phyloP scores from a whole-genome alignment of 2,329 filamentous ascomycete species.

The Fusarium equiseti region DNA sequence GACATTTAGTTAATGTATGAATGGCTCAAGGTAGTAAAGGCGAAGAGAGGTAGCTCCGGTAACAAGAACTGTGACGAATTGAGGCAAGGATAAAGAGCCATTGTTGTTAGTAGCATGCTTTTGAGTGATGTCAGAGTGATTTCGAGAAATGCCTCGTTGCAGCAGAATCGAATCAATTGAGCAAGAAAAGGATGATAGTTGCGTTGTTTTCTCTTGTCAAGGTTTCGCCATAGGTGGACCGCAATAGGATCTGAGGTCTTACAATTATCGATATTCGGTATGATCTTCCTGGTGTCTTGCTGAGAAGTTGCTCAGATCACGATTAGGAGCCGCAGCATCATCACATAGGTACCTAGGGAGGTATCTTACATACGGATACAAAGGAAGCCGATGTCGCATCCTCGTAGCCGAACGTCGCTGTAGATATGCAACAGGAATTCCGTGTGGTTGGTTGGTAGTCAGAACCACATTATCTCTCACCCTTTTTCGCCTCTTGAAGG shows the following conservation, averaged over 20 bases:
- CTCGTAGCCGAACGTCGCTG: conserved; percentile 15
- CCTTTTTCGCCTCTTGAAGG: conserved; percentile 10
- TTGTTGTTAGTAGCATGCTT: conserved; percentile 2
- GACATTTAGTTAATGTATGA: background rate
- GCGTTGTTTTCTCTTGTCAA: conserved; percentile 33
- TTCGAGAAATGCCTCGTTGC: conserved; percentile 30
- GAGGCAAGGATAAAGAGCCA: conserved; percentile 14
- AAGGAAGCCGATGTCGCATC: conserved; percentile 42
- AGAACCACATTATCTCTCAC: conserved; percentile 29
- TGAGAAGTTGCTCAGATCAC: conserved; percentile 19
- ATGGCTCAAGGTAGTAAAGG: background rate
- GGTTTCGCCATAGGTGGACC: conserved; percentile 31
- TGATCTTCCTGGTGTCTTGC: background rate
- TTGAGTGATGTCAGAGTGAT: conserved; percentile 36
- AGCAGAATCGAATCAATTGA: conserved; percentile 27
- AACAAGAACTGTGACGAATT: background rate
- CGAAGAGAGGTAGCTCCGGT: background rate
- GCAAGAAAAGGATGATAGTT: conserved; percentile 1
- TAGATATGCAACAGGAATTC: conserved; percentile 25
- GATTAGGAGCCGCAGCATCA: conserved; percentile 13
- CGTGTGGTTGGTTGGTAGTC: conserved; percentile 27
- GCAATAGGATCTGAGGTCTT: background rate
- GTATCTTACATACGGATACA: conserved; percentile 2
- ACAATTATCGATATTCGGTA: background rate
- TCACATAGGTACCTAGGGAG: background rate